Base-by-base conservation (phyloP, 495 filamentous ascomycete genomes). In the Penicillium psychrofluorescens region DNA sequence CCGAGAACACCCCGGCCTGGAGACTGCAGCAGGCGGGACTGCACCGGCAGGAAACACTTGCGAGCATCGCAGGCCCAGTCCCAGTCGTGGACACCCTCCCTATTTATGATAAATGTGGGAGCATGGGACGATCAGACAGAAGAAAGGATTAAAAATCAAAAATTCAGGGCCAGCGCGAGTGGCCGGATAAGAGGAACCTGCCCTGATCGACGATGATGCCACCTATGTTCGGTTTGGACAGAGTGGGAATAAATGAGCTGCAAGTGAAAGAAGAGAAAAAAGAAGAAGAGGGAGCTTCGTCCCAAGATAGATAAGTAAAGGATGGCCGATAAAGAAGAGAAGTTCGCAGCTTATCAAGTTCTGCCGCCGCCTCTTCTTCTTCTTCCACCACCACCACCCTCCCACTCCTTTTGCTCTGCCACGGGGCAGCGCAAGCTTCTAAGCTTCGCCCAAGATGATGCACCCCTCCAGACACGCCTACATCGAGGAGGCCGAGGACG, bases 401-500 rank as follows among this genome's bases (percentile, higher is more conserved):
- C 22, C 22, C 22, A 22, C 22, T 22, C 22, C 22, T 22, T 22
- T 22, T 22, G 22, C 22, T 22, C 22, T 22, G 22, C 22, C 2
- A 22, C 22, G 22, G 22, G 22, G 22, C 22, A 46, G 39, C 39
- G 16, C 9, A 32, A 13, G 39, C 39, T 43, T 51, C 45, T 37
- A 8, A 30, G 10, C 45, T 40, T 47, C 22, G 22, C 22, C 51
- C 66, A 78, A 61, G 44, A 80, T 80, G 79, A 90, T 96, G 73
- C 92, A 96, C 70, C 92, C 92, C 33, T 77, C 92, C 53, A 76
- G 92, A 51, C 85, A 90, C 62, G 90, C 92, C n/a, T 95, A 95
- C 67, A 88, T 96, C 49, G 92, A 96, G 73, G 92, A 95, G 54
- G 81, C 71, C 14, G 79, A 86, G 70, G 76, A 81, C 55, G 67